Evolutionary conservation across 2,329 filamentous ascomycete genomes (phyloP).

Genomic region (Sporothrix sp.): DNA sequence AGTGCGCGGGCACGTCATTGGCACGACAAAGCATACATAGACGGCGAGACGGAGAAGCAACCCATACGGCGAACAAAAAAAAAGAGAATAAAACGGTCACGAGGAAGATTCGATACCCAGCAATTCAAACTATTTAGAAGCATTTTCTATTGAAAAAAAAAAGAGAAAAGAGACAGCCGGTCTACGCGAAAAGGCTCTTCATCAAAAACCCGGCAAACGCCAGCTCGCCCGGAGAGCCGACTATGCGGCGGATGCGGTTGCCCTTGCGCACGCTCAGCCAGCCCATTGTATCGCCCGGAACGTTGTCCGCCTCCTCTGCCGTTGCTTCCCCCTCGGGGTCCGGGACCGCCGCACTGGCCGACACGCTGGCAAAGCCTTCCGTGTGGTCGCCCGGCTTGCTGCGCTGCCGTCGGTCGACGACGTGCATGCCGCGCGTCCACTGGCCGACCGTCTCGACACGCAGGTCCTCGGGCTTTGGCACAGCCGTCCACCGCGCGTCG

Average conservation of each 20-base stretch:
- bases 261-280: conserved; percentile 69
- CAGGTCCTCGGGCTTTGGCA: conserved; percentile 63
- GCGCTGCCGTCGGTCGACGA: conserved; percentile 63
- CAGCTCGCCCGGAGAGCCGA: conserved; percentile 57
- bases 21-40: conserved; percentile 67
- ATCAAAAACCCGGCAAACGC: conserved; percentile 58
- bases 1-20: conserved; percentile 76
- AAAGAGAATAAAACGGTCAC: neutral
- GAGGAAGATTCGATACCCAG: conserved; percentile 10
- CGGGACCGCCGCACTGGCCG: conserved; percentile 21
- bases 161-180: neutral
- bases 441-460: conserved; percentile 83
- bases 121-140: too few species aligned
- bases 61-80: neutral
- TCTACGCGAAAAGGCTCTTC: conserved; percentile 51
- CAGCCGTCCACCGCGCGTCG: conserved; percentile 48
- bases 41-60: neutral
- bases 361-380: neutral
- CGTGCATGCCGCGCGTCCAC: conserved; percentile 89
- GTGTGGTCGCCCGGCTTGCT: conserved; percentile 38
- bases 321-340: conserved; percentile 20
- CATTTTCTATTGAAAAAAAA: too few species aligned
- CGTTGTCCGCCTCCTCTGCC: conserved; percentile 33
- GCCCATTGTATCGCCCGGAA: conserved; percentile 59
- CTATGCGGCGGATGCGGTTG: conserved; percentile 70